These are phyloP conservation scores for Aspergillus affinis DNA, from an alignment of 495 filamentous ascomycete species.

Conservation along the genomic window DNA sequence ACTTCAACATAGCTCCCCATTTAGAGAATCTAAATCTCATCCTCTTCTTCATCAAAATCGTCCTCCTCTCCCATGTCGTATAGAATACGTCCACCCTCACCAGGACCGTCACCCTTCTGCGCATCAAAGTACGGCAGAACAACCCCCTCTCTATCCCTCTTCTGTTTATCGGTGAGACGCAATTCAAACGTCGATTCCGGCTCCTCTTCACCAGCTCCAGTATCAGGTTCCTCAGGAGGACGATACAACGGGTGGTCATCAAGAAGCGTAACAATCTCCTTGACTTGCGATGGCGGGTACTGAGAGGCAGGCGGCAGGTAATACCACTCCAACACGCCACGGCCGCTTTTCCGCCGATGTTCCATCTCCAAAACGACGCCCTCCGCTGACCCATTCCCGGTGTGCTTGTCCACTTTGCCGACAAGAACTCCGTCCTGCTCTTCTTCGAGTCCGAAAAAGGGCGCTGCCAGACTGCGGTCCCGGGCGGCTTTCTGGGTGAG, in stretches of 20 bases:
- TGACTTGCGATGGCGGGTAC: conserved; percentile 34
- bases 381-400: conserved; percentile 41
- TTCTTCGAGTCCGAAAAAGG: conserved; percentile 74
- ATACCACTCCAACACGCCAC: conserved; percentile 75
- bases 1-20: conserved; percentile 19
- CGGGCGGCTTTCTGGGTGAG: conserved; percentile 65
- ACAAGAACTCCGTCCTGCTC: conserved; percentile 71
- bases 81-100: conserved; percentile 83
- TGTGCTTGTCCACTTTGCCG: conserved; percentile 48
- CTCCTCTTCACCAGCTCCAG: conserved; percentile 42
- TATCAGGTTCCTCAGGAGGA: conserved; percentile 38
- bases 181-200: conserved; percentile 77
- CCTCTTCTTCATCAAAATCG: conserved; percentile 98
- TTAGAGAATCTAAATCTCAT: conserved; percentile 73
- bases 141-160: conserved; percentile 77
- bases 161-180: conserved; percentile 86
- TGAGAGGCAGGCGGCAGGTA: conserved; percentile 54
- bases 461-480: conserved; percentile 67
- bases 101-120: conserved; percentile 74
- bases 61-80: conserved; percentile 97
- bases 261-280: conserved; percentile 63
- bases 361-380: conserved; percentile 84
- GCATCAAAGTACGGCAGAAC: conserved; percentile 96
- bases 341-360: conserved; percentile 74
- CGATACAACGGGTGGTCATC: conserved; percentile 75